These are phyloP conservation scores for Aphanomyces cochlioides DNA, from an alignment of 352 stramenopile species.

Conservation along the genomic window DNA sequence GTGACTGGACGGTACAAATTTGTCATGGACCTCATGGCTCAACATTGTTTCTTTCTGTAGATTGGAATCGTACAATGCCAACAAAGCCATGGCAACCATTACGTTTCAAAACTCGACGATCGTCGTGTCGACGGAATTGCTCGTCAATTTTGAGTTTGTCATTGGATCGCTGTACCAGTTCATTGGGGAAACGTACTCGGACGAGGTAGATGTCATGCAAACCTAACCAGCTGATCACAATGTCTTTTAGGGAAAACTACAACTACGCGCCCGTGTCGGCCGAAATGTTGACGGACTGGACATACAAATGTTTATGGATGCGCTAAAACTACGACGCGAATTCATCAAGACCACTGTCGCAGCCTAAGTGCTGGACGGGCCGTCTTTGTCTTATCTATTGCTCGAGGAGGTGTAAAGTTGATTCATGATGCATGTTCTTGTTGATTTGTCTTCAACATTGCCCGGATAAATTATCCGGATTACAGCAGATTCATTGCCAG, in stretches of 20 bases:
- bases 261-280: conserved; percentile 58
- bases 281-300: conserved; percentile 80
- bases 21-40: background rate
- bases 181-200: conserved; percentile 62
- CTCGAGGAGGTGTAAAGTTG: conserved; percentile 22
- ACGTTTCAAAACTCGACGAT: conserved; percentile 65
- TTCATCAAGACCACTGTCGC: conserved; percentile 50
- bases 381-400: conserved; percentile 9
- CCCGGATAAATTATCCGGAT: background rate
- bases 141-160: conserved; percentile 51
- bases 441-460: background rate
- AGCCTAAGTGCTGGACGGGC: background rate
- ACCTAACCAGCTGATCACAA: background rate
- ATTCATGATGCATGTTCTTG: conserved; percentile 16
- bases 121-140: conserved; percentile 59
- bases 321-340: conserved; percentile 62
- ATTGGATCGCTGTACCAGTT: conserved; percentile 83
- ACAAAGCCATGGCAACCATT: conserved; percentile 41
- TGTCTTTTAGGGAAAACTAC: conserved; percentile 39
- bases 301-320: conserved; percentile 71
- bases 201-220: conserved; percentile 23
- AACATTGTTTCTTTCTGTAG: conserved; percentile 28
- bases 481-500: background rate
- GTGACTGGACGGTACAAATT: conserved; percentile 55
- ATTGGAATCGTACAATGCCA: conserved; percentile 62